Percentiles rank a stretch among this genome's conserved stretches.
phyloP scores from a whole-genome alignment of 768 basidiomycete genomes.

The Daedalea quercina region DNA sequence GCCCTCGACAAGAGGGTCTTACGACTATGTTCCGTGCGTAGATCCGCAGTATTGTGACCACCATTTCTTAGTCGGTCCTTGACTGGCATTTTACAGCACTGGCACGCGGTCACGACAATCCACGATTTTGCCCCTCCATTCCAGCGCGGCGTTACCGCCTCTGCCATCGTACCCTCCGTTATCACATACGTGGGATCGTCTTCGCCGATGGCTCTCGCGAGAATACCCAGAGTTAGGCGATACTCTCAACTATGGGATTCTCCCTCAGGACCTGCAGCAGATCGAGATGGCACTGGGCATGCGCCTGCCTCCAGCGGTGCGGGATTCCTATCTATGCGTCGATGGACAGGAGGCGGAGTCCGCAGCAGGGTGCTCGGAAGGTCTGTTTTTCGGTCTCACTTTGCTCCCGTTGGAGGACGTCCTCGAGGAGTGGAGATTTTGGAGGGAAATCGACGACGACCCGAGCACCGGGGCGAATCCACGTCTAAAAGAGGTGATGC shows the following conservation, averaged over 20 bases:
- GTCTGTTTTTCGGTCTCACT: constrained; percentile 94
- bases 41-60: not conserved
- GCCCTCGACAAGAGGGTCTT: constrained; percentile 42
- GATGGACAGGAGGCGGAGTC: constrained; percentile 96
- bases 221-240: constrained; percentile 95
- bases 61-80: not conserved
- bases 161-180: constrained; percentile 66
- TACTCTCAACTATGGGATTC: constrained; percentile 89
- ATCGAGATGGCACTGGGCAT: constrained; percentile 84
- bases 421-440: constrained; percentile 92
- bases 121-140: constrained; percentile 65
- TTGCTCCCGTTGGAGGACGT: constrained; percentile 90
- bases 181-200: constrained; percentile 75
- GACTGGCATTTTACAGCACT: constrained; percentile 20
- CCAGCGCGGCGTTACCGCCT: constrained; percentile 27
- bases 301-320: constrained; percentile 75
- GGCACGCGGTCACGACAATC: constrained; percentile 40
- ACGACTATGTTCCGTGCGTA: constrained; percentile 54
- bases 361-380: constrained; percentile 80
- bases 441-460: constrained; percentile 91
- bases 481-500: constrained; percentile 69
- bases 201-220: constrained; percentile 72
- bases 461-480: constrained; percentile 78
- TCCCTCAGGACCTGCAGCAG: constrained; percentile 70
- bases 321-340: constrained; percentile 81